Conservation (phyloP, 805 yeast species). For the Metschnikowia hibisci region DNA sequence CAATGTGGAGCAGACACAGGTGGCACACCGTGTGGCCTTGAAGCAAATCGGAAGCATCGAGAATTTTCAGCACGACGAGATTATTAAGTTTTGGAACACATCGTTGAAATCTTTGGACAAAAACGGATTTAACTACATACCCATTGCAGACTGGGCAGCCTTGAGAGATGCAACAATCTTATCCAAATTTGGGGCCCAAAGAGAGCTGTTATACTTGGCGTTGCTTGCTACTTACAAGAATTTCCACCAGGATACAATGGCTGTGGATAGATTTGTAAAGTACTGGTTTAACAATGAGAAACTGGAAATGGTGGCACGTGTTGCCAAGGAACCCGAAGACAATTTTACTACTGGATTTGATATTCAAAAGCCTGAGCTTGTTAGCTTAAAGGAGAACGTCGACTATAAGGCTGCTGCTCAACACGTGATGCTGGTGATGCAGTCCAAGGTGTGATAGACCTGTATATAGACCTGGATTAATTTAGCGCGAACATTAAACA, state of each 20-base stretch:
- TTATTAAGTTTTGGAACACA: constrained; percentile 55
- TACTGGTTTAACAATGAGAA: constrained; percentile 30
- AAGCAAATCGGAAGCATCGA: constrained; percentile 68
- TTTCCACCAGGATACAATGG: constrained; percentile 36
- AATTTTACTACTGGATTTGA: constrained; percentile 17
- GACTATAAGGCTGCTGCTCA: constrained; percentile 20
- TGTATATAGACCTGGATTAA: background rate
- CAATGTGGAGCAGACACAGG: constrained; percentile 58
- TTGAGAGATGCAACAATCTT: constrained; percentile 70
- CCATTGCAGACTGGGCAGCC: constrained; percentile 84
- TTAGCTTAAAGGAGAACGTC: constrained; percentile 25
- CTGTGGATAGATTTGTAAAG: constrained; percentile 27
- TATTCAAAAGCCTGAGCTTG: constrained; percentile 23
- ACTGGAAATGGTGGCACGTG: constrained; percentile 19
- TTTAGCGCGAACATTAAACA: background rate
- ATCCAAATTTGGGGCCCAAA: constrained; percentile 38
- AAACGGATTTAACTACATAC: constrained; percentile 58
- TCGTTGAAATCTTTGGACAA: constrained; percentile 45
- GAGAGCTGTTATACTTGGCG: constrained; percentile 26
- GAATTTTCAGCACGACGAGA: constrained; percentile 46
- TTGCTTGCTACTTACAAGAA: constrained; percentile 25
- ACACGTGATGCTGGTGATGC: constrained; percentile 1
- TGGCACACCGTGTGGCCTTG: constrained; percentile 66
- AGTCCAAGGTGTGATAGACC: background rate
- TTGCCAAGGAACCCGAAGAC: constrained; percentile 21